phyloP scores from a whole-genome alignment of 2,329 filamentous ascomycete species.

The Malbranchea cinnamomea region DNA sequence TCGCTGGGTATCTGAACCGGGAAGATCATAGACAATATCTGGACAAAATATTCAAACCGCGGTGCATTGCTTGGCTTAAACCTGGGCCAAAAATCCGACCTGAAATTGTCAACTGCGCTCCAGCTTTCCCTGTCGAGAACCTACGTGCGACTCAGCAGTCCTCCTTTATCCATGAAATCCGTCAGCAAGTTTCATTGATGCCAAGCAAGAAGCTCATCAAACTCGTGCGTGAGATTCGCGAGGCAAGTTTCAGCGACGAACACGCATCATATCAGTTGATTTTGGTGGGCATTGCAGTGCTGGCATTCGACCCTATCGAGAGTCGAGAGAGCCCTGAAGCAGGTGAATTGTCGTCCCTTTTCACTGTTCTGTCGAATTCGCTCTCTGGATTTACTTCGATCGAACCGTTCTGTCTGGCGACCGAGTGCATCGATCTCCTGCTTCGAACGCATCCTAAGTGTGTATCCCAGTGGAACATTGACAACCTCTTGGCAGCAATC shows the following conservation, averaged over 20 bases:
- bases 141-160: conserved; percentile 25
- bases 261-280: conserved; percentile 20
- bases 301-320: conserved; percentile 19
- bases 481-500: conserved; percentile 26
- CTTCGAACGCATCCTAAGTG: conserved; percentile 26
- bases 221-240: conserved; percentile 19
- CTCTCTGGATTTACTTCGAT: conserved; percentile 18
- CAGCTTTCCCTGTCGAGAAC: conserved; percentile 21
- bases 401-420: conserved; percentile 25
- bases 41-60: conserved; percentile 19
- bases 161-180: conserved; percentile 21
- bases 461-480: conserved; percentile 32
- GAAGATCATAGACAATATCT: conserved; percentile 17
- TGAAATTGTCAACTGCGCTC: conserved; percentile 13
- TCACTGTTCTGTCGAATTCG: conserved; percentile 19
- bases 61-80: conserved; percentile 19
- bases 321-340: conserved; percentile 24
- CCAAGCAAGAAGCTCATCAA: conserved; percentile 16
- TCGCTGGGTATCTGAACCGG: conserved; percentile 20
- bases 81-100: conserved; percentile 5
- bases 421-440: conserved; percentile 25
- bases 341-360: conserved; percentile 23
- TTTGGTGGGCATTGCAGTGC: conserved; percentile 22
- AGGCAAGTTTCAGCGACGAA: conserved; percentile 17
- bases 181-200: conserved; percentile 21